Evolutionary conservation across 2,329 filamentous ascomycete genomes (phyloP).

Genomic region (Capronia coronata): DNA sequence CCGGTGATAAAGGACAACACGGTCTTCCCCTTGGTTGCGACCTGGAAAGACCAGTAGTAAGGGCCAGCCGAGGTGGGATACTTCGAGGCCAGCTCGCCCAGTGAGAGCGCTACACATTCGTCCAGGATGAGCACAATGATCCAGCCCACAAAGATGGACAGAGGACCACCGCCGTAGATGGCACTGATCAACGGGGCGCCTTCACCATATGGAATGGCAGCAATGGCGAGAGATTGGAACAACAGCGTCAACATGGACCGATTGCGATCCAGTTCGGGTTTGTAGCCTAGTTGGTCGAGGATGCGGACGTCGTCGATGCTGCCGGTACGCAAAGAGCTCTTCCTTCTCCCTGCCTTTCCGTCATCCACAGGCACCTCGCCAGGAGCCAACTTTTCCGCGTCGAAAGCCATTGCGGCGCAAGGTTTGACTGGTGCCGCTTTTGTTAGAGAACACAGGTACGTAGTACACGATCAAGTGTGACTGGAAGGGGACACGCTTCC

Average conservation of each 20-base stretch:
- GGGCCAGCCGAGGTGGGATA: conserved; percentile 44
- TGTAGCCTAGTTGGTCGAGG: conserved; percentile 50
- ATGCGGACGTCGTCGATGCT: conserved; percentile 31
- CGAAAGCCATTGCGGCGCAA: conserved; percentile 13
- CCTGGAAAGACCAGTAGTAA: conserved; percentile 51
- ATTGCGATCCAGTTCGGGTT: conserved; percentile 52
- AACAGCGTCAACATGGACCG: conserved; percentile 55
- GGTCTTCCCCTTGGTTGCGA: conserved; percentile 36
- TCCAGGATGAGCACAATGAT: conserved; percentile 49
- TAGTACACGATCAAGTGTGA: neutral
- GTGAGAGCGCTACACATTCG: conserved; percentile 48
- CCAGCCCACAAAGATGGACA: conserved; percentile 54
- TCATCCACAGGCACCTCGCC: conserved; percentile 13
- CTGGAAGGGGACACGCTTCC: neutral
- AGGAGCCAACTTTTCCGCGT: conserved; percentile 16
- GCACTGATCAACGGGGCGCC: conserved; percentile 44
- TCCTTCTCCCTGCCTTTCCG: conserved; percentile 7
- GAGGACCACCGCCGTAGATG: conserved; percentile 44
- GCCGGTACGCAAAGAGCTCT: conserved; percentile 30
- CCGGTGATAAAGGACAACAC: conserved; percentile 48
- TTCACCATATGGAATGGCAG: conserved; percentile 45
- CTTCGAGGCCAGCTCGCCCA: conserved; percentile 47
- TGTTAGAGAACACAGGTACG: neutral
- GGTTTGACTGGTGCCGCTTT: neutral
- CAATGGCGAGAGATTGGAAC: conserved; percentile 56